These are phyloP conservation scores for Petrea volubilis DNA, from an alignment of 257 asterid genomes.

Conservation along the genomic window DNA sequence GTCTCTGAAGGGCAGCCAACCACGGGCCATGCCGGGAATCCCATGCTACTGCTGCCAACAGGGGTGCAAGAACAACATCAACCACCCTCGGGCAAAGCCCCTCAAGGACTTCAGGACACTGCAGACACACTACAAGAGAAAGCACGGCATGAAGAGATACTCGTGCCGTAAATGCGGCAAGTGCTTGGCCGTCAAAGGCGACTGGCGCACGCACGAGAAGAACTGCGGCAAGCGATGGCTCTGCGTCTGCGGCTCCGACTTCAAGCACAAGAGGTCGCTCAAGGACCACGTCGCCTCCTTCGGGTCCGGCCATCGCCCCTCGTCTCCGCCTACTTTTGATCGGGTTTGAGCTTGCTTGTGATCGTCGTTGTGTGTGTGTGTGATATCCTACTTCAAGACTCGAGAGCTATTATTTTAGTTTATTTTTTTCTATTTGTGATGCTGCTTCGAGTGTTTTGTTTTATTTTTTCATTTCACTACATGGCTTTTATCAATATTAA, in stretches of 20 bases:
- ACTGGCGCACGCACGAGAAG: constrained; percentile 83
- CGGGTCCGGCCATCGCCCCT: constrained; percentile 57
- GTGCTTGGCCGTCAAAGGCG: constrained; percentile 72
- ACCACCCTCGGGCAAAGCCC: constrained; percentile 52
- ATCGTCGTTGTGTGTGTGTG: too few relatives aligned
- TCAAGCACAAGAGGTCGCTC: constrained; percentile 82
- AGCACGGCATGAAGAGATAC: constrained; percentile 53
- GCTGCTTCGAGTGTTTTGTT: too few relatives aligned
- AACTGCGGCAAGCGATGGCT: constrained; percentile 83
- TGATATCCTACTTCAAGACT: too few relatives aligned
- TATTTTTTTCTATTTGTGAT: too few relatives aligned
- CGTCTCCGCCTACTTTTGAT: constrained; percentile 38
- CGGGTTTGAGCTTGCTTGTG: too few relatives aligned
- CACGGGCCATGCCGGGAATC: constrained; percentile 49
- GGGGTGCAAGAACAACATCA: constrained; percentile 69
- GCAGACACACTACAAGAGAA: constrained; percentile 71
- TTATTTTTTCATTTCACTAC: too few relatives aligned
- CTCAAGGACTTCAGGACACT: constrained; percentile 69
- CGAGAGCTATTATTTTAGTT: too few relatives aligned
- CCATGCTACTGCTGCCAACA: constrained; percentile 75
- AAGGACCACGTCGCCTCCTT: constrained; percentile 71
- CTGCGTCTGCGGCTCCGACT: constrained; percentile 73
- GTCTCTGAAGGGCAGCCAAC: constrained; percentile 59
- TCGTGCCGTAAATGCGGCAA: constrained; percentile 70
- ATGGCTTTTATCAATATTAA: too few relatives aligned